Evolutionary conservation across 164 flowering plant species (phyloP).

Genomic region (Umbellularia californica): DNA sequence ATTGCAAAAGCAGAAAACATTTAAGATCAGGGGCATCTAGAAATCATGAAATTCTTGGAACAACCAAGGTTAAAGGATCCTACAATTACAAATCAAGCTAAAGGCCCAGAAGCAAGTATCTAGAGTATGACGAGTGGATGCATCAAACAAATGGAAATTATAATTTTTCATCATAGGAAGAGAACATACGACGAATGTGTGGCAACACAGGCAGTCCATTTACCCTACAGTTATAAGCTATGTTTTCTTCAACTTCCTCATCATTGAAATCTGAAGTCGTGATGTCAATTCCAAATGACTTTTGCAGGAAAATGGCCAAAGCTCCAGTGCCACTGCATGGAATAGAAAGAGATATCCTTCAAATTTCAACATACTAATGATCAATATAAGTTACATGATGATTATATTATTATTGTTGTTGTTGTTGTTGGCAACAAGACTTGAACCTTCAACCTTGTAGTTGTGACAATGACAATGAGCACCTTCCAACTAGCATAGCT

Average conservation of each 20-base stretch:
- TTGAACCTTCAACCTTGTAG: too few relatives aligned
- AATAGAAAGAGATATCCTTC: slow-evolving; percentile 1
- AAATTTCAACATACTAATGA: not conserved
- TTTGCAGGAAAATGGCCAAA: slow-evolving; percentile 77
- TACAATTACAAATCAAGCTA: not conserved
- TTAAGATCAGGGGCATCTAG: not conserved
- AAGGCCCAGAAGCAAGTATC: not conserved
- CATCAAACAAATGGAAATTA: too few relatives aligned
- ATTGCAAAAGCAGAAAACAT: not conserved
- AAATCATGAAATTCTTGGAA: not conserved
- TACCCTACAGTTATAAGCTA: slow-evolving; percentile 67
- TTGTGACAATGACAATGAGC: too few relatives aligned
- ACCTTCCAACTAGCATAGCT: not conserved
- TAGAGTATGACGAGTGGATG: not conserved
- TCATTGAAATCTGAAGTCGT: slow-evolving; percentile 92
- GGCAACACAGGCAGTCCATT: slow-evolving; percentile 75
- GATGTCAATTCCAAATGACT: slow-evolving; percentile 61
- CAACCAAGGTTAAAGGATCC: not conserved
- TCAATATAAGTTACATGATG: not conserved
- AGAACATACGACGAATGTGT: slow-evolving; percentile 74
- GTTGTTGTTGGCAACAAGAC: not conserved
- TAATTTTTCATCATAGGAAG: slow-evolving; percentile 2
- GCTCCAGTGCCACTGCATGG: slow-evolving; percentile 93
- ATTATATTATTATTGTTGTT: not conserved
- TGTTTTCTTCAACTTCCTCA: slow-evolving; percentile 80